phyloP scores from a whole-genome alignment of 1,139 yeast species.

The Debaryomyces nepalensis region DNA sequence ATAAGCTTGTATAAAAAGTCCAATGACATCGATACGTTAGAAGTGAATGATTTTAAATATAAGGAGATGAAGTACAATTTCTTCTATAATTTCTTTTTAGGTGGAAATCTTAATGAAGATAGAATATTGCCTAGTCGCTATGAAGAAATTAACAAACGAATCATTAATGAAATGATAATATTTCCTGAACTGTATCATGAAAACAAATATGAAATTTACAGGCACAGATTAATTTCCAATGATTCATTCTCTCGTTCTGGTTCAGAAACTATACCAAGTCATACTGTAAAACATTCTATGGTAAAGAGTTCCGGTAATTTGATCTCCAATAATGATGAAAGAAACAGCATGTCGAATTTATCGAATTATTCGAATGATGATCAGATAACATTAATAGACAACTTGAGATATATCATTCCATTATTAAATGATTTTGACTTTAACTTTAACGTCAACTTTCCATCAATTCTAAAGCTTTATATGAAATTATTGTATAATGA shows the following conservation, averaged over 20 bases:
- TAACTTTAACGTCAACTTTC: conserved; percentile 32
- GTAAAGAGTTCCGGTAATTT: background rate
- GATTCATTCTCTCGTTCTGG: too few species aligned
- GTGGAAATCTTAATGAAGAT: conserved; percentile 11
- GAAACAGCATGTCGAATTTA: background rate
- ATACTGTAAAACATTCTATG: too few species aligned
- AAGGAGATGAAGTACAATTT: conserved; percentile 26
- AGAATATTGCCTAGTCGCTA: conserved; percentile 23
- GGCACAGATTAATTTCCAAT: too few species aligned
- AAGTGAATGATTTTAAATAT: conserved; percentile 22
- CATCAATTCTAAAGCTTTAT: conserved; percentile 28
- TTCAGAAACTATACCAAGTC: too few species aligned
- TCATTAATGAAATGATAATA: conserved; percentile 18
- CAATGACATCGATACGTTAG: conserved; percentile 28
- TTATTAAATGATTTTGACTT: conserved; percentile 36
- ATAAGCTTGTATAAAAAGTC: conserved; percentile 30
- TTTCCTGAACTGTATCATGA: conserved; percentile 19
- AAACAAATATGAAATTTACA: background rate
- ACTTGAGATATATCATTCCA: conserved; percentile 32
- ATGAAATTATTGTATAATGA: conserved; percentile 26
- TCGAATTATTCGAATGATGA: conserved; percentile 20
- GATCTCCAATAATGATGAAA: background rate
- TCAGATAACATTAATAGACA: conserved; percentile 21
- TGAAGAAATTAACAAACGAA: conserved; percentile 19
- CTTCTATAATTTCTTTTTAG: conserved; percentile 26